Evolutionary conservation across 1,284 basidiomycete species (phyloP).

Genomic region (Leccinum proximum): DNA sequence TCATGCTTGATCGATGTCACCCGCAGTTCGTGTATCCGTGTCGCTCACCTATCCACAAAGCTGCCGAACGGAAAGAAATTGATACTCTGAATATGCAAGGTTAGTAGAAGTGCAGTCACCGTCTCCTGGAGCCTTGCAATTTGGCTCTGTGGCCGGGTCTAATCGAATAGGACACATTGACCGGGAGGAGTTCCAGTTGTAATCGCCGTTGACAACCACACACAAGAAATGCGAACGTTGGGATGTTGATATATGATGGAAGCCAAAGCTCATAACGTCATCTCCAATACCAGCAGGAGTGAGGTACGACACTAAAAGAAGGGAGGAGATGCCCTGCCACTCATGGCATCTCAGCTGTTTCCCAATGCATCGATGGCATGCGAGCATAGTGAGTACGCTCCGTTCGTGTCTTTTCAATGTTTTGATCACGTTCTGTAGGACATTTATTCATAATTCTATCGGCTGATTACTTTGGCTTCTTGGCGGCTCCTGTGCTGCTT

Average conservation of each 20-base stretch:
- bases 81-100: not conserved
- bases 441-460: fast-evolving
- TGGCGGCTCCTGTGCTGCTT: too few species aligned
- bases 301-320: not conserved
- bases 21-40: not conserved
- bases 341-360: fast-evolving
- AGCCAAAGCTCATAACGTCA: not conserved
- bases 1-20: not conserved
- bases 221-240: too few species aligned
- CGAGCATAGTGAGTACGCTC: not conserved
- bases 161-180: not conserved
- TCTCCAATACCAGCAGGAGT: not conserved
- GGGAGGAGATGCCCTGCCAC: not conserved
- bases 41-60: not conserved
- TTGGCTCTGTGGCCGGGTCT: not conserved
- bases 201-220: too few species aligned
- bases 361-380: not conserved
- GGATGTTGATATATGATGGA: not conserved
- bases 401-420: too few species aligned
- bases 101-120: not conserved
- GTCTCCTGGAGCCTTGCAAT: not conserved
- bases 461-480: too few species aligned
- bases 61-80: constrained; percentile 8
- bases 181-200: not conserved
- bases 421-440: too few species aligned